Evolutionary conservation across 2,329 filamentous ascomycete genomes (phyloP).

Genomic region (Xylariaceae sp.): DNA sequence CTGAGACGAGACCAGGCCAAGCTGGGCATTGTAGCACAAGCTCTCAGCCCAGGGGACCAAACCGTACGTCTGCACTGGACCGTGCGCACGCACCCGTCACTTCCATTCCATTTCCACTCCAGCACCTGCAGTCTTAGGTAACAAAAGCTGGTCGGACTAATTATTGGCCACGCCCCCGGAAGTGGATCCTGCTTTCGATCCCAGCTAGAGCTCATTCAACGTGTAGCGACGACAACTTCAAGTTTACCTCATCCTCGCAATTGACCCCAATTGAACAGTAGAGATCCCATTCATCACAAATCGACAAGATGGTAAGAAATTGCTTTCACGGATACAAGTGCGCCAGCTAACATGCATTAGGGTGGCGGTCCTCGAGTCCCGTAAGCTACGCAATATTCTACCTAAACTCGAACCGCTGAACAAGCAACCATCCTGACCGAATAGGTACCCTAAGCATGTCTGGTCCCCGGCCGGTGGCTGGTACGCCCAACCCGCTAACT

Average conservation of each 20-base stretch:
- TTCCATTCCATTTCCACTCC: too few species aligned
- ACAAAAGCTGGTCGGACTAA: slow-evolving; percentile 30
- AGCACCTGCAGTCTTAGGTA: not conserved
- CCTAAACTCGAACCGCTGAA: slow-evolving; percentile 1
- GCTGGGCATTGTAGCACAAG: slow-evolving; percentile 17
- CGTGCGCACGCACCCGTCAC: slow-evolving; percentile 13
- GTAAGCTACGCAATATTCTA: slow-evolving; percentile 48
- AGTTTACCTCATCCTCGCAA: slow-evolving; percentile 23
- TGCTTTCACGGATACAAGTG: not conserved
- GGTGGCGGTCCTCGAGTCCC: slow-evolving; percentile 75
- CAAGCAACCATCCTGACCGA: slow-evolving; percentile 22
- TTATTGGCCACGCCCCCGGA: slow-evolving; percentile 26
- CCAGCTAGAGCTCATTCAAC: slow-evolving; percentile 17
- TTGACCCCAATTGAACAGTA: slow-evolving; percentile 42
- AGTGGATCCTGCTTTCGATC: slow-evolving; percentile 18
- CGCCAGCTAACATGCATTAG: slow-evolving; percentile 54
- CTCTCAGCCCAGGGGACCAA: slow-evolving; percentile 7
- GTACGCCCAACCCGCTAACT: slow-evolving; percentile 95
- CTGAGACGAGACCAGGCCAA: slow-evolving; percentile 22
- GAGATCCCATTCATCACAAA: slow-evolving; percentile 35
- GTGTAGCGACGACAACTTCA: slow-evolving; percentile 18
- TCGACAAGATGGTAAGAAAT: slow-evolving; percentile 62
- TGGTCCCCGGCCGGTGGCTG: slow-evolving; percentile 98
- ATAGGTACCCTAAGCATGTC: slow-evolving; percentile 96
- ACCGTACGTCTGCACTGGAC: slow-evolving; percentile 12